These are phyloP conservation scores for Dalbergia oliveri DNA, from an alignment of 306 rosid species.

Conservation along the genomic window DNA sequence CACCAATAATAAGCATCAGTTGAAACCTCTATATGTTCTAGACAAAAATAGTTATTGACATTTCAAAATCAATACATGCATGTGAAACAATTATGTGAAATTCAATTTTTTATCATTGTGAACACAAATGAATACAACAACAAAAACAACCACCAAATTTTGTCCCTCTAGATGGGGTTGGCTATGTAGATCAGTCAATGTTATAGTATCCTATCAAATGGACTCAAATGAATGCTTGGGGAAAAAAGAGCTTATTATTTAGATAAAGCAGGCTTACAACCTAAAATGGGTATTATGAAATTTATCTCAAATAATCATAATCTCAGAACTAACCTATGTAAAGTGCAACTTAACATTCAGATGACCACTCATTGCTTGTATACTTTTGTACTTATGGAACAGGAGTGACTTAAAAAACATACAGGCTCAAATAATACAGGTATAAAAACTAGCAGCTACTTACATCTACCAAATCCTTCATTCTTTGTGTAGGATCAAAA, in stretches of 20 bases:
- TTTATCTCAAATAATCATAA: slow-evolving; percentile 11
- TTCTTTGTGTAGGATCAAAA: slow-evolving; percentile 88
- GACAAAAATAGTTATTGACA: background rate
- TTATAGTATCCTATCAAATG: background rate
- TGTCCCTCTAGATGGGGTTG: background rate
- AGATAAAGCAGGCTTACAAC: background rate
- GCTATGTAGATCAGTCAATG: background rate
- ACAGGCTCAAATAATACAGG: slow-evolving; percentile 4
- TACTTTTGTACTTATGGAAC: background rate
- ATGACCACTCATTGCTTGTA: background rate
- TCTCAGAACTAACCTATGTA: background rate
- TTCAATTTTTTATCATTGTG: background rate
- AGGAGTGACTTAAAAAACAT: slow-evolving; percentile 16
- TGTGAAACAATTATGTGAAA: slow-evolving; percentile 23
- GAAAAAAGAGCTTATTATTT: background rate
- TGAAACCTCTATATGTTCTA: background rate
- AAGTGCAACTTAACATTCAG: slow-evolving; percentile 1
- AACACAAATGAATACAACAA: background rate
- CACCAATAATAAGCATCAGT: slow-evolving; percentile 24
- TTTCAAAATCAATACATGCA: slow-evolving; percentile 22
- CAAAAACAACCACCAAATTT: background rate
- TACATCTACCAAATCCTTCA: slow-evolving; percentile 98
- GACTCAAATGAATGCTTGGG: slow-evolving; percentile 2
- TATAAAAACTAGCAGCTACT: slow-evolving; percentile 49
- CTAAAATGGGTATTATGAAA: background rate